Evolutionary conservation across 257 asterid species (phyloP).

Genomic region (Gynochthodes officinalis): DNA sequence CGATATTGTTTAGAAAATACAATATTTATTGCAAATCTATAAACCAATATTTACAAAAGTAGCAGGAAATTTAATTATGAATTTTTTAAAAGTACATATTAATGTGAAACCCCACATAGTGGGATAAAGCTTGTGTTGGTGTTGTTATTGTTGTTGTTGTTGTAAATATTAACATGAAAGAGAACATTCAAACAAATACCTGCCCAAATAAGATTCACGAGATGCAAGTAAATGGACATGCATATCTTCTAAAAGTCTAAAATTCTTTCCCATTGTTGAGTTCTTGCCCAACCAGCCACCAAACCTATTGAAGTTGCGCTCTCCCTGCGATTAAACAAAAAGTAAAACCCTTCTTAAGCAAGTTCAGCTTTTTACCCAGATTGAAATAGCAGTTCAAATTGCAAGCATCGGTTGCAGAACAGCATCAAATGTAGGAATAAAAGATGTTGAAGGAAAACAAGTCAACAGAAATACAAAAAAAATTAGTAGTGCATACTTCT

Average conservation of each 20-base stretch:
- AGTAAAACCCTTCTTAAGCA: slow-evolving; percentile 3
- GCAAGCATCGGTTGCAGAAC: neutral
- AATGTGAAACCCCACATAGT: too few relatives aligned
- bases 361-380: neutral
- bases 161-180: neutral
- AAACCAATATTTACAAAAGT: neutral
- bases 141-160: neutral
- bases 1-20: neutral
- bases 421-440: neutral
- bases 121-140: neutral
- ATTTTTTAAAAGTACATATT: neutral
- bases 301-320: slow-evolving; percentile 87
- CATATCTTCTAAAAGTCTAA: slow-evolving; percentile 83
- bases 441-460: neutral
- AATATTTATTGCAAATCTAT: neutral
- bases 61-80: slow-evolving; percentile 2
- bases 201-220: slow-evolving; percentile 73
- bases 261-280: slow-evolving; percentile 81
- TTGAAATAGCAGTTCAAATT: neutral
- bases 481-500: neutral
- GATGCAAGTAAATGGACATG: slow-evolving; percentile 95
- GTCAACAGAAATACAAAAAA: too few relatives aligned
- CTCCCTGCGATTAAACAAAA: slow-evolving; percentile 58
- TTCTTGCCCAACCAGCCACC: slow-evolving; percentile 99
- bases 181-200: slow-evolving; percentile 39